These are phyloP conservation scores for Cordia subcordata DNA, from an alignment of 257 asterid genomes.

Conservation along the genomic window DNA sequence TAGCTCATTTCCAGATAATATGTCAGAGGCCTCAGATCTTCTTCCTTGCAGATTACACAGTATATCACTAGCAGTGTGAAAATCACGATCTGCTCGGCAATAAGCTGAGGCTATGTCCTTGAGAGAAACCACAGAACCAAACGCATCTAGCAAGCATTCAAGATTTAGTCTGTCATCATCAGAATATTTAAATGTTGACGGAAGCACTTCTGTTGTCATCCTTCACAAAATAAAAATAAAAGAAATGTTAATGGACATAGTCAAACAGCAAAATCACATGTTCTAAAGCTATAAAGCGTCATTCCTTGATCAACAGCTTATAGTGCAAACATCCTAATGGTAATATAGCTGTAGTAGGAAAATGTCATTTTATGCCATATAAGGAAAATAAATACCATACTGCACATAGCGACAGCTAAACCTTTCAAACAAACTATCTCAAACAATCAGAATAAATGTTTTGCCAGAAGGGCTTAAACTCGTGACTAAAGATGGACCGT, in stretches of 20 bases:
- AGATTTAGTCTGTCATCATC: conserved; percentile 51
- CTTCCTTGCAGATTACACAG: conserved; percentile 32
- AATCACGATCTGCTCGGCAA: conserved; percentile 44
- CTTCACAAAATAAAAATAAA: conserved; percentile 25
- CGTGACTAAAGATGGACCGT: no score
- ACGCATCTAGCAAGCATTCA: conserved; percentile 50
- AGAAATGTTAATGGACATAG: background rate
- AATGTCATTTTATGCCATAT: no score
- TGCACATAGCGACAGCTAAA: no score
- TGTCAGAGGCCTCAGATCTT: conserved; percentile 16
- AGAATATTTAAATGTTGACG: conserved; percentile 27
- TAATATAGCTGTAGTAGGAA: background rate
- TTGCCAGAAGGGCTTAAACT: no score
- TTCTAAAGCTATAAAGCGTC: background rate
- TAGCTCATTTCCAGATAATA: conserved; percentile 22
- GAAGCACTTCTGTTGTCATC: conserved; percentile 47
- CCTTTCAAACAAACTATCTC: no score
- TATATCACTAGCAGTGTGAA: conserved; percentile 32
- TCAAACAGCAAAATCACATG: background rate
- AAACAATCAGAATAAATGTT: no score
- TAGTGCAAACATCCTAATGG: background rate
- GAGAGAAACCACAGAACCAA: conserved; percentile 65
- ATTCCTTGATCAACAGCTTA: background rate
- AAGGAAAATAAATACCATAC: no score
- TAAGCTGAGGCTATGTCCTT: conserved; percentile 76